Conservation (phyloP, 345 rosid species). For the Nephelium lappaceum region DNA sequence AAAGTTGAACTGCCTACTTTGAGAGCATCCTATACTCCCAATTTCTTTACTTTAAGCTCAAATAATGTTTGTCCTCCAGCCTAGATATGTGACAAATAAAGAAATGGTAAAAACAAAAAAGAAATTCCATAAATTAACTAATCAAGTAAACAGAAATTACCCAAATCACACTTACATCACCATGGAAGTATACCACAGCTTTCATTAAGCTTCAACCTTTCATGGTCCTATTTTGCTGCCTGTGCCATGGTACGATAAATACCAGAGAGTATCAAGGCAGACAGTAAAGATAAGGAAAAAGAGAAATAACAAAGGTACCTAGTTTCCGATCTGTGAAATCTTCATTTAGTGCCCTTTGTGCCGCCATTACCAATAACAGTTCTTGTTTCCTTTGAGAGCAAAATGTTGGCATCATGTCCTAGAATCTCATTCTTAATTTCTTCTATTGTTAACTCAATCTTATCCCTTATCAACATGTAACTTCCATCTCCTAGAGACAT, state of each 20-base stretch:
- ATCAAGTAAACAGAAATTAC: neutral
- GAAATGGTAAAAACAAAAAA: too few relatives aligned
- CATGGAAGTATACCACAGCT: neutral
- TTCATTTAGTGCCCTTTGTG: conserved; percentile 38
- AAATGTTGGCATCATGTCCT: conserved; percentile 36
- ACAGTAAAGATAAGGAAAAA: neutral
- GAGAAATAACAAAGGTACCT: neutral
- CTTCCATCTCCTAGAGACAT: too few relatives aligned
- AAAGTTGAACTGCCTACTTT: too few relatives aligned
- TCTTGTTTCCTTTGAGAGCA: conserved; percentile 39
- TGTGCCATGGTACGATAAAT: neutral
- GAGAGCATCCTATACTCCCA: too few relatives aligned
- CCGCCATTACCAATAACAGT: conserved; percentile 41
- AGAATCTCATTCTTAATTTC: conserved; percentile 36
- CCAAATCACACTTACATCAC: neutral
- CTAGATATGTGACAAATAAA: too few relatives aligned
- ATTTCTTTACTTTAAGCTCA: too few relatives aligned
- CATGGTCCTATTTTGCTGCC: conserved; percentile 39
- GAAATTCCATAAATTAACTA: neutral
- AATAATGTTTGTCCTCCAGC: too few relatives aligned
- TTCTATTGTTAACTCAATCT: conserved; percentile 41
- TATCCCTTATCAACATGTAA: conserved; percentile 39
- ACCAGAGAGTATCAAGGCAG: neutral
- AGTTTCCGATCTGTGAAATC: conserved; percentile 18
- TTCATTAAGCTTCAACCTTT: conserved; percentile 21